Base-by-base conservation (phyloP, 2,329 filamentous ascomycete species). In the Penicillium sp. region DNA sequence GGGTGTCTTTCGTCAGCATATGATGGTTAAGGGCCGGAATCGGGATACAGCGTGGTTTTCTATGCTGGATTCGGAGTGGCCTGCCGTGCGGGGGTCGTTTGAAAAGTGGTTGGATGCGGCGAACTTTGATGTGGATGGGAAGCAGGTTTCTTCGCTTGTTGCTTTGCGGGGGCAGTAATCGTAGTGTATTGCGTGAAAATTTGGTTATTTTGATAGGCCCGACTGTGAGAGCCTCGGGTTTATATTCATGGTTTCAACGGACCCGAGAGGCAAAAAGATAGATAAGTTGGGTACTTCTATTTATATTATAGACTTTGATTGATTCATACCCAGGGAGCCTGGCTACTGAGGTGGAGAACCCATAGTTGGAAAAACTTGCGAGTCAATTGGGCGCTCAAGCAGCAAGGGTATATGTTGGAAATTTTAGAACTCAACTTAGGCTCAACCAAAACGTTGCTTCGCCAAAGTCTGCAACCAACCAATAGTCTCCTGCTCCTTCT, bases 401-500 rank as follows among this genome's bases (percentile, higher is more conserved):
- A 18, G 18, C 29, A 23, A 15, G 18, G 43, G 8, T 29, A 27
- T 47, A 20, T 15, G n/a, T n/a, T 22, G 12, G 18, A 40, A 6
- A 40, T 20, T 6, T 35, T 12, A 11, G 1, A 14, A 22, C 1
- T 6, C 7, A 40, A 26, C 14, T 12, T n/a, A 23, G 14, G 11
- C 26, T 70, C 60, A 85, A 25, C 90, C 90, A 80, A 90, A 96
- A 60, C 89, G 82, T 76, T 90, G 84, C 75, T 82, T 88, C 15
- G 92, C 93, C 75, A 97, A 75, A 65, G 86, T 85, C 74, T 82
- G 88, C 67, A 97, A 68, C 81, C 90, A 92, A 47, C 85, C 85
- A 80, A 97, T 90, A 1, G 91, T 96, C 68, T 85, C 85, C 60
- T 92, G 87, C 75, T 97, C 93, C 73, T 91, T 89, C 66, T 84